Base-by-base conservation (phyloP, 2,329 filamentous ascomycete genomes). In the Alternaria ventricosa region DNA sequence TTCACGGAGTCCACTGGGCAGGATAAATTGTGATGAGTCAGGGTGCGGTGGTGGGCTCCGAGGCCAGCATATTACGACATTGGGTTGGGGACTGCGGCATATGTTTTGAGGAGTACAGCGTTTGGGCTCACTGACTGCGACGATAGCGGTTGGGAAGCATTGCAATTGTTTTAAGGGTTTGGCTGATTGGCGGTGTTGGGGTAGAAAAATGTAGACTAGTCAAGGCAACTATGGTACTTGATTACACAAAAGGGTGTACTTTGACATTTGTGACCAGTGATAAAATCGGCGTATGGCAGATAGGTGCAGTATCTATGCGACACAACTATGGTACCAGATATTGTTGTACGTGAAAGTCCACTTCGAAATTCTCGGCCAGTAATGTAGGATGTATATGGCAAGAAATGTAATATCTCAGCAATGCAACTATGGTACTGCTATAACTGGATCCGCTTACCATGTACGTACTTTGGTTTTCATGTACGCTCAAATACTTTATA, bases 1-100 rank as follows among this genome's bases (percentile, higher is more conserved):
- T 71, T 65, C 18, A 63, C 64, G 3, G 45, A n/a, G n/a, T 5
- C 4, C 36, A 41, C 36, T 18, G 36, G n/a, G n/a, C n/a, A 3
- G 22, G n/a, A n/a, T 27, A 6, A 11, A 36, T 7, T 11, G 36
- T 11, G 12, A 22, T 18, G 30, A n/a, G 25, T 28, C 50, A 51
- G 28, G 25, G 12, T 36, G 43, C 20, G 12, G 49, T 8, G 36
- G 6, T 30, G 46, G 6, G n/a, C 11, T 41, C 55, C 27, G 18
- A n/a, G 18, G 3, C 23, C 9, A 8, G 49, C 15, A 23, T 25
- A 36, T 20, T 22, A 45, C 36, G 36, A 18, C n/a, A 10, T 41
- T 41, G 15, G 36, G 4, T 41, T 41, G 15, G 15, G 36, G n/a
- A 36, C 4, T 41, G 36, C 36, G 36, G 36, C 36, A 41, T 41